Percentiles rank a stretch among this genome's conserved stretches.
These are phyloP conservation scores for Zygosaccharomyces rouxii DNA, from an alignment of 805 yeast genomes.

Conservation along the genomic window DNA sequence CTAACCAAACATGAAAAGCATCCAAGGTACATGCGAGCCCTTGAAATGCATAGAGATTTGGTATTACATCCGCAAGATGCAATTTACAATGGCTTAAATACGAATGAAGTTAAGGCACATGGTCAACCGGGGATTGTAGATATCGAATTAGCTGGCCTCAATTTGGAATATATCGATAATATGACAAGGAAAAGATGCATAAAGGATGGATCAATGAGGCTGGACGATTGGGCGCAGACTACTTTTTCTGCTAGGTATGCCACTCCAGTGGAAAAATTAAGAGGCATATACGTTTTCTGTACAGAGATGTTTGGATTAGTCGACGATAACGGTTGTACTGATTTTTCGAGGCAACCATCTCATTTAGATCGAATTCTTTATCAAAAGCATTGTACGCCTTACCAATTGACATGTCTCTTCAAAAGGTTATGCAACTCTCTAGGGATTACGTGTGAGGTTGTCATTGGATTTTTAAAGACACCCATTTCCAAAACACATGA, in stretches of 20 bases:
- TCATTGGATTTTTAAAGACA: conserved; percentile 77
- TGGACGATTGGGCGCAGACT: conserved; percentile 51
- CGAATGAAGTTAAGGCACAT: conserved; percentile 42
- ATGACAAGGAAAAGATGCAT: conserved; percentile 38
- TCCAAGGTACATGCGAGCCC: conserved; percentile 58
- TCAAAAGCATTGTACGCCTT: conserved; percentile 54
- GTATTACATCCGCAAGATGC: conserved; percentile 59
- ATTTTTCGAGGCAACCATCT: conserved; percentile 37
- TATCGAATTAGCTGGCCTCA: conserved; percentile 32
- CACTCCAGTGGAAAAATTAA: conserved; percentile 52
- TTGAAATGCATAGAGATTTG: conserved; percentile 56
- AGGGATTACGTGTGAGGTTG: conserved; percentile 68
- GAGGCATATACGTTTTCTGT: conserved; percentile 62
- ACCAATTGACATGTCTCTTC: conserved; percentile 73
- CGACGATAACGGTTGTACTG: conserved; percentile 36
- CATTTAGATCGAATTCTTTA: conserved; percentile 42
- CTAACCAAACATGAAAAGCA: conserved; percentile 65
- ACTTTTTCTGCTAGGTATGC: conserved; percentile 50
- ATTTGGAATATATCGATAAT: conserved; percentile 42
- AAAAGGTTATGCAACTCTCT: conserved; percentile 66
- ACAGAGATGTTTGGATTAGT: conserved; percentile 53
- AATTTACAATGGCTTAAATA: conserved; percentile 41
- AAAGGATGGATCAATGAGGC: conserved; percentile 42
- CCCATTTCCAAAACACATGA: conserved; percentile 53
- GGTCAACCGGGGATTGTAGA: conserved; percentile 30